Conservation (phyloP, 768 basidiomycete genomes). For the Termitomyces sp. region DNA sequence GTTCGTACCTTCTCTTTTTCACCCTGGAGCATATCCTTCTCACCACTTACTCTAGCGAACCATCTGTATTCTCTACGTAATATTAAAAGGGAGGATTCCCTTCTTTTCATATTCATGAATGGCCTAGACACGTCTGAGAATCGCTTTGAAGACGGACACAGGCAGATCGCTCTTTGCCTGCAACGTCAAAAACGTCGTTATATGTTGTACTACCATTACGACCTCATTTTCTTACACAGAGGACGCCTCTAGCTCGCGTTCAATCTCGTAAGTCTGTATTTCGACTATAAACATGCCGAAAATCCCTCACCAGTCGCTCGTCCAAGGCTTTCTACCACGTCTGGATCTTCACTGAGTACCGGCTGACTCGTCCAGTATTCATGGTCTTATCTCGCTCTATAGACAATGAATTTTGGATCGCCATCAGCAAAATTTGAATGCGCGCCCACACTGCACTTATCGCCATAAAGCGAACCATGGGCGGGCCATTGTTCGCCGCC, state of each 20-base stretch:
- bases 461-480: neutral
- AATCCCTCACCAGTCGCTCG: neutral
- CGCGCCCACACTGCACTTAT: neutral
- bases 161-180: too few relatives aligned
- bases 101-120: neutral
- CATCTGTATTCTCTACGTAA: neutral
- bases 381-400: neutral
- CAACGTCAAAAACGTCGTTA: neutral
- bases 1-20: neutral
- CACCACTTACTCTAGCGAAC: neutral
- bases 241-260: neutral
- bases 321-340: too few relatives aligned
- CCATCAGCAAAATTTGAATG: too few relatives aligned
- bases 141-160: neutral
- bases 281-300: neutral
- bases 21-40: neutral
- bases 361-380: too few relatives aligned
- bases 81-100: too few relatives aligned
- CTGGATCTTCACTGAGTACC: neutral
- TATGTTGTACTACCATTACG: too few relatives aligned
- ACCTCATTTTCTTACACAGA: neutral
- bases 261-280: neutral
- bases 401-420: neutral
- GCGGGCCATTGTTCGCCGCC: neutral
- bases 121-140: neutral